phyloP scores from a whole-genome alignment of 2,329 filamentous ascomycete genomes.

The Fusarium guadeloupense region DNA sequence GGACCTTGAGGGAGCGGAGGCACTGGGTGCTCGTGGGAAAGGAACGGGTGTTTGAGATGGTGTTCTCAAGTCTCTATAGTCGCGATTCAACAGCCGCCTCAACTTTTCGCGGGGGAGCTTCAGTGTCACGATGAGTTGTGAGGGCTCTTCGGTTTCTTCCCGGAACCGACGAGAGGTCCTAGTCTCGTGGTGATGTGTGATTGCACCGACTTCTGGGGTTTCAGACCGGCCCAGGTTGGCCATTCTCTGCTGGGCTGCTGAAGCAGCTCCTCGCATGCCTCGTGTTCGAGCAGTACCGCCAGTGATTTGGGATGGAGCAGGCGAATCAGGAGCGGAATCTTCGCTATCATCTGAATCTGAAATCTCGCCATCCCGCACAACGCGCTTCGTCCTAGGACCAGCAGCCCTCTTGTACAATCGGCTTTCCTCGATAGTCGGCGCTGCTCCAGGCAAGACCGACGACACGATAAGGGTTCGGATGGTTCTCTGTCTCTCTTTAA shows the following conservation, averaged over 20 bases:
- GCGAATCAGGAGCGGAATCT: slow-evolving; percentile 87
- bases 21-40: slow-evolving; percentile 46
- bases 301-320: slow-evolving; percentile 75
- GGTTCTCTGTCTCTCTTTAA: slow-evolving; percentile 93
- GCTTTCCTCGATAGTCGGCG: slow-evolving; percentile 81
- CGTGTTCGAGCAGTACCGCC: slow-evolving; percentile 84
- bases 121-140: slow-evolving; percentile 77
- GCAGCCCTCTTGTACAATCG: slow-evolving; percentile 83
- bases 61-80: slow-evolving; percentile 52
- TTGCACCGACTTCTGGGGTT: slow-evolving; percentile 79
- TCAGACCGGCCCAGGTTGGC: slow-evolving; percentile 83
- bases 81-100: slow-evolving; percentile 69
- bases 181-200: slow-evolving; percentile 74
- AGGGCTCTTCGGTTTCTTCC: slow-evolving; percentile 82
- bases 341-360: slow-evolving; percentile 94
- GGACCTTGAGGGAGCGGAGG: slow-evolving; percentile 45
- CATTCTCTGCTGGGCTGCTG: slow-evolving; percentile 87
- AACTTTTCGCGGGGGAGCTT: slow-evolving; percentile 78
- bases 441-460: slow-evolving; percentile 89
- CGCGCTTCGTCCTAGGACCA: slow-evolving; percentile 66
- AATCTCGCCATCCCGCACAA: slow-evolving; percentile 69
- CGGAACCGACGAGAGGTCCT: slow-evolving; percentile 72
- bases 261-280: slow-evolving; percentile 88
- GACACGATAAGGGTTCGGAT: slow-evolving; percentile 93
- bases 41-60: slow-evolving; percentile 50